Conservation (phyloP, 2,329 filamentous ascomycete genomes). For the Monilinia fructigena region DNA sequence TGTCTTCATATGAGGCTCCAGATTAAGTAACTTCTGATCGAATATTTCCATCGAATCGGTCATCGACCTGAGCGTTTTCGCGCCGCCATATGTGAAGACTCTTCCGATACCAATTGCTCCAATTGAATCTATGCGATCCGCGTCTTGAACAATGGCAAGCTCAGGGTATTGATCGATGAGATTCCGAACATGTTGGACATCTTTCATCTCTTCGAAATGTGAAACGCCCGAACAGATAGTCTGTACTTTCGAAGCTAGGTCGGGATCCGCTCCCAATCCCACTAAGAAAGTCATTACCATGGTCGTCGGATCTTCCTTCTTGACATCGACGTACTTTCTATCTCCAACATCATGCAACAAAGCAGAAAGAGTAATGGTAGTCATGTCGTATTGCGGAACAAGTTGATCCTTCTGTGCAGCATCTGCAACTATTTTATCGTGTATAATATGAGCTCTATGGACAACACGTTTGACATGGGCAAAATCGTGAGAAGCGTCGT, state of each 20-base stretch:
- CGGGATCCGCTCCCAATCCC: slow-evolving; percentile 53
- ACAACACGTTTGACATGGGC: slow-evolving; percentile 78
- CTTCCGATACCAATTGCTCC: slow-evolving; percentile 81
- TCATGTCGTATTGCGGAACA: slow-evolving; percentile 47
- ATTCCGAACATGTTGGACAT: slow-evolving; percentile 56
- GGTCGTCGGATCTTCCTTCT: slow-evolving; percentile 51
- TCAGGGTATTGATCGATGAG: slow-evolving; percentile 70
- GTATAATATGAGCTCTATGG: slow-evolving; percentile 53
- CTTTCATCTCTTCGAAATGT: slow-evolving; percentile 69
- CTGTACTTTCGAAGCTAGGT: slow-evolving; percentile 66
- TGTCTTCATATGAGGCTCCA: slow-evolving; percentile 60
- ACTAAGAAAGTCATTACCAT: slow-evolving; percentile 56
- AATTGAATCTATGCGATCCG: slow-evolving; percentile 87
- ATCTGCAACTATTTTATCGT: slow-evolving; percentile 41
- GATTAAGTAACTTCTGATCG: slow-evolving; percentile 66
- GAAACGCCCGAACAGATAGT: slow-evolving; percentile 73
- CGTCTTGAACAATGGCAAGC: slow-evolving; percentile 84
- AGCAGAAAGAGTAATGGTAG: slow-evolving; percentile 65
- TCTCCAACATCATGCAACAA: slow-evolving; percentile 83
- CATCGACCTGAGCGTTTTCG: slow-evolving; percentile 54
- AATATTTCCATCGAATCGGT: slow-evolving; percentile 68
- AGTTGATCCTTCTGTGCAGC: slow-evolving; percentile 39
- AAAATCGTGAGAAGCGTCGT: slow-evolving; percentile 86
- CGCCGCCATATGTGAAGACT: slow-evolving; percentile 73
- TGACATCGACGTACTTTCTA: slow-evolving; percentile 65